These are phyloP conservation scores for Xylaria sp. DNA, from an alignment of 2,329 filamentous ascomycete genomes.

Conservation along the genomic window DNA sequence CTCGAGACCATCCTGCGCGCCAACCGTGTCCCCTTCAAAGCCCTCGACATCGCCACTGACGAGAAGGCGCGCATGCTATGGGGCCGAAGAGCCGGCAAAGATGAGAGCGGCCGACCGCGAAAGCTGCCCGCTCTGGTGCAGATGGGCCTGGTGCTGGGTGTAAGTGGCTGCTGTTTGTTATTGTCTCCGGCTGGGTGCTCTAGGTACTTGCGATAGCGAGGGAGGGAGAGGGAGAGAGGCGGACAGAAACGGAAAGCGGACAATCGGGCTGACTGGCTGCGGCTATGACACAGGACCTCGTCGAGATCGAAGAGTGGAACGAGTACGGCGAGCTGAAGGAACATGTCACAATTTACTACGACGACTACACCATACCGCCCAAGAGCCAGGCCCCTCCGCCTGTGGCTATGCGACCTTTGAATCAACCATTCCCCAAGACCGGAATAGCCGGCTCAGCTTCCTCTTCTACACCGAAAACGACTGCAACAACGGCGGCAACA, in stretches of 20 bases:
- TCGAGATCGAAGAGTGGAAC: conserved; percentile 98
- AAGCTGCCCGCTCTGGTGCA: conserved; percentile 92
- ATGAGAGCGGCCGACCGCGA: conserved; percentile 67
- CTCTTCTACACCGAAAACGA: conserved; percentile 18
- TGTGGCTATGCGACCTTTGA: conserved; percentile 48
- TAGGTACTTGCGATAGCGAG: too few species aligned
- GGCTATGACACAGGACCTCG: conserved; percentile 75
- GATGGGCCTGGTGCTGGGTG: conserved; percentile 84
- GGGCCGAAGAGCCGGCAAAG: conserved; percentile 83
- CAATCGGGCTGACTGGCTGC: conserved; percentile 17
- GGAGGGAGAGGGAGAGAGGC: background rate
- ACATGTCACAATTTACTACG: conserved; percentile 77
- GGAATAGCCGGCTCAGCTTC: conserved; percentile 57
- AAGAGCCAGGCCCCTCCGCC: conserved; percentile 64
- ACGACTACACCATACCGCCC: conserved; percentile 69
- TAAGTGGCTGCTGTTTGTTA: conserved; percentile 60
- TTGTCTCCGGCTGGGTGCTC: too few species aligned
- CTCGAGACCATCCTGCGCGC: conserved; percentile 96
- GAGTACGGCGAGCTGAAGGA: conserved; percentile 96
- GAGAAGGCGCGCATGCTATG: conserved; percentile 89
- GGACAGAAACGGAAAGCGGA: background rate
- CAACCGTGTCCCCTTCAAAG: conserved; percentile 93
- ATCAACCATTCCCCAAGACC: conserved; percentile 40
- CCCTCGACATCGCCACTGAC: conserved; percentile 90
- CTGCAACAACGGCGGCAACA: conserved; percentile 37